Evolutionary conservation across 2,329 filamentous ascomycete genomes (phyloP).

Genomic region (Colletotrichum truncatum): DNA sequence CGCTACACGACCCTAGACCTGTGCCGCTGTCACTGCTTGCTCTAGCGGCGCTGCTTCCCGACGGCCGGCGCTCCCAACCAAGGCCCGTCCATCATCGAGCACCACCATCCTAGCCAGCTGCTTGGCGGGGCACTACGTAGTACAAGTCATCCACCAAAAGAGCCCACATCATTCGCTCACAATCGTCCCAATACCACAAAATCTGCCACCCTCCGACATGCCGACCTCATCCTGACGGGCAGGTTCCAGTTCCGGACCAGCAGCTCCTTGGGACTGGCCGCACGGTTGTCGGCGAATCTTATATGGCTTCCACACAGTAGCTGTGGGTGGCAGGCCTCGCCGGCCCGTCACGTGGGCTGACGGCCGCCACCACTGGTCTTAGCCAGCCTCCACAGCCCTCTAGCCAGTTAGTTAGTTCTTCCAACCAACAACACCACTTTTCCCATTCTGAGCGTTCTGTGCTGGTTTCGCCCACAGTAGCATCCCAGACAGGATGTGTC

Average conservation of each 20-base stretch:
- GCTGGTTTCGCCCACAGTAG: too few species aligned
- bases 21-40: conserved; percentile 2
- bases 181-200: not conserved
- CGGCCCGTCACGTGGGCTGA: too few species aligned
- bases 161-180: not conserved
- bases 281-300: not conserved
- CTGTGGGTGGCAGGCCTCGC: too few species aligned
- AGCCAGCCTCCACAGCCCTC: too few species aligned
- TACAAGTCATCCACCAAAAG: not conserved
- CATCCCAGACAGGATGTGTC: too few species aligned
- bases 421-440: too few species aligned
- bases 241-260: not conserved
- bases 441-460: too few species aligned
- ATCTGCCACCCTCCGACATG: not conserved
- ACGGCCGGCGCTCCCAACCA: not conserved
- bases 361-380: too few species aligned
- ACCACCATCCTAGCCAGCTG: not conserved
- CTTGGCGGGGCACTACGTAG: not conserved
- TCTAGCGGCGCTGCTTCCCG: conserved; percentile 14
- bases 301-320: not conserved
- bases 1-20: not conserved
- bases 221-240: conserved; percentile 11
- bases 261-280: not conserved
- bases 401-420: too few species aligned
- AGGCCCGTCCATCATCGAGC: not conserved